These are phyloP conservation scores for Lichtheimia corymbifera DNA, from an alignment of 371 early-diverging fungal species.

Conservation along the genomic window DNA sequence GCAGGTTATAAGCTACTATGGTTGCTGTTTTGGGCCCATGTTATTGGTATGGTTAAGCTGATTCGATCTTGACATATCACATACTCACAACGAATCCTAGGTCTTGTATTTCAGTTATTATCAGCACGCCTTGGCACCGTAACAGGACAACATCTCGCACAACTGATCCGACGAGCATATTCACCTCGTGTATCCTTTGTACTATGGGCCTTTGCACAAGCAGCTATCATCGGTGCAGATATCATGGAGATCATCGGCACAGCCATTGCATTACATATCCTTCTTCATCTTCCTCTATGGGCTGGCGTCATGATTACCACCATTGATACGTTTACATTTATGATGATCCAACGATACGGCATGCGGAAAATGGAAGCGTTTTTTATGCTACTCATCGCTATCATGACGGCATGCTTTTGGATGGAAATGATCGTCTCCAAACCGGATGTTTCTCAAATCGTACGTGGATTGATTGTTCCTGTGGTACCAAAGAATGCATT, in stretches of 20 bases:
- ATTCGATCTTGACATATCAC: background rate
- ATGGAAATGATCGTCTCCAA: conserved; percentile 64
- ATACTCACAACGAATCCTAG: conserved; percentile 21
- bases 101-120: conserved; percentile 65
- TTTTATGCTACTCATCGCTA: conserved; percentile 62
- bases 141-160: conserved; percentile 71
- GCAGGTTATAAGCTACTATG: conserved; percentile 69
- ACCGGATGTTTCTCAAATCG: conserved; percentile 54
- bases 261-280: conserved; percentile 71
- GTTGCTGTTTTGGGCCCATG: conserved; percentile 67
- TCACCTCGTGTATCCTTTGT: conserved; percentile 38
- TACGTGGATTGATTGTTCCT: conserved; percentile 63
- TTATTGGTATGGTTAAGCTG: conserved; percentile 24
- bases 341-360: conserved; percentile 66
- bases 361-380: conserved; percentile 67
- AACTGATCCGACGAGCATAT: conserved; percentile 54
- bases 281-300: conserved; percentile 62
- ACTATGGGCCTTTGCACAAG: conserved; percentile 67
- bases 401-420: conserved; percentile 71
- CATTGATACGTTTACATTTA: conserved; percentile 68
- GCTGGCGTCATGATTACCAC: conserved; percentile 72
- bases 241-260: conserved; percentile 80
- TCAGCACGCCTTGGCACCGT: conserved; percentile 73
- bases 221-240: conserved; percentile 78
- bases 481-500: conserved; percentile 57